These are phyloP conservation scores for Fremontodendron californicum DNA, from an alignment of 345 rosid species.

Conservation along the genomic window DNA sequence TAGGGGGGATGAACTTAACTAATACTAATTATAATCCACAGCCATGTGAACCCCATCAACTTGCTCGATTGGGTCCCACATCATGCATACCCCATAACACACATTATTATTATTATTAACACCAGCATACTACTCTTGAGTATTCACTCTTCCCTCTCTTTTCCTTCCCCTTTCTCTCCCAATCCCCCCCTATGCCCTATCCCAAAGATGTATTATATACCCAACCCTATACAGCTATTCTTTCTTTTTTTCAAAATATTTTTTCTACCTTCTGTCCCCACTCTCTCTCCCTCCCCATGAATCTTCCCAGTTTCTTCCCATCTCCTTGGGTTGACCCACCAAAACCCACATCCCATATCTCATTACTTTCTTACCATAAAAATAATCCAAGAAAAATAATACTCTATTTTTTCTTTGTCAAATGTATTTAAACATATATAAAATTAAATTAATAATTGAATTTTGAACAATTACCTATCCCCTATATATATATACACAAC, in stretches of 20 bases:
- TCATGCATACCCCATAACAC: conserved; percentile 38
- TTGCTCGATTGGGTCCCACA: conserved; percentile 40
- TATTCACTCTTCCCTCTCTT: too few relatives aligned
- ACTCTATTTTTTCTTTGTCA: neutral
- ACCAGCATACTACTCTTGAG: too few relatives aligned
- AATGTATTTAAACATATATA: neutral
- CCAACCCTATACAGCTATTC: neutral
- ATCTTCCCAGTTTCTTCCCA: conserved; percentile 26
- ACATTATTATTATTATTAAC: neutral
- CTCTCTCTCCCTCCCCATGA: conserved; percentile 8
- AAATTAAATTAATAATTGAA: neutral
- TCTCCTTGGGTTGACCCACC: conserved; percentile 28
- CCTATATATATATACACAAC: conserved; percentile 14
- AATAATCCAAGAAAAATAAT: neutral
- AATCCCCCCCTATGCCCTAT: too few relatives aligned
- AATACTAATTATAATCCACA: conserved; percentile 28
- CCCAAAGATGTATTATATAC: too few relatives aligned
- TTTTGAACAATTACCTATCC: neutral
- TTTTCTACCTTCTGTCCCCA: too few relatives aligned
- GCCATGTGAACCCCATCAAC: conserved; percentile 76
- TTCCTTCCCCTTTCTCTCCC: too few relatives aligned
- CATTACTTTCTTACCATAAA: neutral
- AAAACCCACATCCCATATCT: conserved; percentile 17
- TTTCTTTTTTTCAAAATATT: too few relatives aligned
- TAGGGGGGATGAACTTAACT: conserved; percentile 65